Conservation (phyloP, 2,329 filamentous ascomycete genomes). For the Alternaria ethzedia region DNA sequence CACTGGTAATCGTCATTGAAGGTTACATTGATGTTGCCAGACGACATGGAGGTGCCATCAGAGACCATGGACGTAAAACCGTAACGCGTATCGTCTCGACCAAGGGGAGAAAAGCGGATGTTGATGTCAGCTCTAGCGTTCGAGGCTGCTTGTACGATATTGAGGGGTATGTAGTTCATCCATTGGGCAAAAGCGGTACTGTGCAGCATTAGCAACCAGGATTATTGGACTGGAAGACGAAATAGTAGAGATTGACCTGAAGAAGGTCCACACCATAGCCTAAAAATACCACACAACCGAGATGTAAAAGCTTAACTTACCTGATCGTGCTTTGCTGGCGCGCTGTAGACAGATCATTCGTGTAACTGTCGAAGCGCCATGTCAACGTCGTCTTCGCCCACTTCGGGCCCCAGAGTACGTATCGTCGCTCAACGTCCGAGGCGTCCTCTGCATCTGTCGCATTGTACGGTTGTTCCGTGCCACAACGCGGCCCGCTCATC, state of each 20-base stretch:
- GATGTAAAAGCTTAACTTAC: conserved; percentile 11
- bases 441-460: conserved; percentile 21
- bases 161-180: conserved; percentile 29
- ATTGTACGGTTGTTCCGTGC: conserved; percentile 33
- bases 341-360: conserved; percentile 24
- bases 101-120: conserved; percentile 30
- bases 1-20: conserved; percentile 40
- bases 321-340: conserved; percentile 30
- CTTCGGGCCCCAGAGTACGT: conserved; percentile 37
- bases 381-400: conserved; percentile 36
- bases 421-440: conserved; percentile 23
- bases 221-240: neutral
- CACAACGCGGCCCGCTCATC: conserved; percentile 36
- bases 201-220: neutral
- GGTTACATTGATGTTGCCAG: conserved; percentile 37
- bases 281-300: neutral
- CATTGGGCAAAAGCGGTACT: conserved; percentile 37
- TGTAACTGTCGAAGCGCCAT: conserved; percentile 36
- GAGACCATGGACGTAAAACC: conserved; percentile 35
- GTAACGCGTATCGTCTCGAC: conserved; percentile 26
- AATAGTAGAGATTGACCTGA: neutral
- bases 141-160: conserved; percentile 21
- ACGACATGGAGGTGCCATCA: conserved; percentile 25
- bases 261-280: neutral
- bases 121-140: conserved; percentile 31